Conservation (phyloP, 2,329 filamentous ascomycete genomes). For the Verticillium klebahnii region DNA sequence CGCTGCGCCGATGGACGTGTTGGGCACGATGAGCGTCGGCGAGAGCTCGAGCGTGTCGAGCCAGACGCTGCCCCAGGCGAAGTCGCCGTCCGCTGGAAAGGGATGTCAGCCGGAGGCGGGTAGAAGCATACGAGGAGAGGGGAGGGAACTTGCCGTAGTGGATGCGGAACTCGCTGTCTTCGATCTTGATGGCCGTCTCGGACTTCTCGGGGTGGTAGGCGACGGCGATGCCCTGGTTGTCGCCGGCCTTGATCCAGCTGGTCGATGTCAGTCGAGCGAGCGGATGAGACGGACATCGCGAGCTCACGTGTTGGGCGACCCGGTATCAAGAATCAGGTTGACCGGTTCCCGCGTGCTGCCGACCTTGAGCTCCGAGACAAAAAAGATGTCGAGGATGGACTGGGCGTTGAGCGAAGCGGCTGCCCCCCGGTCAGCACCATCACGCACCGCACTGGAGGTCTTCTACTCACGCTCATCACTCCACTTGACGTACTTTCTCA, state of each 20-base stretch:
- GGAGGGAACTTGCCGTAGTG: conserved; percentile 40
- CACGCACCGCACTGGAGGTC: neutral
- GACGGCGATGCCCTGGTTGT: conserved; percentile 38
- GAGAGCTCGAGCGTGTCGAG: conserved; percentile 44
- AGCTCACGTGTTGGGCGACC: conserved; percentile 7
- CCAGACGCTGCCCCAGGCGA: conserved; percentile 43
- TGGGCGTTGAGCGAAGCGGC: neutral
- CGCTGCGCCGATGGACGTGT: conserved; percentile 47
- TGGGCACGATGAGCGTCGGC: conserved; percentile 21
- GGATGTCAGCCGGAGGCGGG: neutral
- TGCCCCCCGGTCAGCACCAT: neutral
- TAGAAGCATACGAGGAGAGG: conserved; percentile 8
- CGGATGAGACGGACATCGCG: neutral
- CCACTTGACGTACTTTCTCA: neutral
- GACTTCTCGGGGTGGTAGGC: conserved; percentile 43
- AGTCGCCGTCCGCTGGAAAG: conserved; percentile 35
- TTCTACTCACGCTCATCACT: neutral
- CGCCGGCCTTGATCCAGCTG: conserved; percentile 20
- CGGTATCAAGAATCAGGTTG: conserved; percentile 9
- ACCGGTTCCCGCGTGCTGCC: conserved; percentile 2
- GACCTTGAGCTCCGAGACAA: neutral
- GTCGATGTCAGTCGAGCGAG: neutral
- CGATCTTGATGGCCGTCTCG: conserved; percentile 33
- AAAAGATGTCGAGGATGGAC: neutral
- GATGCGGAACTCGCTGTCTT: conserved; percentile 43